Evolutionary conservation across 2,329 filamentous ascomycete species (phyloP), one percentile per base, ranked within the genome.

Genomic region (Calonectria leucothoes): DNA sequence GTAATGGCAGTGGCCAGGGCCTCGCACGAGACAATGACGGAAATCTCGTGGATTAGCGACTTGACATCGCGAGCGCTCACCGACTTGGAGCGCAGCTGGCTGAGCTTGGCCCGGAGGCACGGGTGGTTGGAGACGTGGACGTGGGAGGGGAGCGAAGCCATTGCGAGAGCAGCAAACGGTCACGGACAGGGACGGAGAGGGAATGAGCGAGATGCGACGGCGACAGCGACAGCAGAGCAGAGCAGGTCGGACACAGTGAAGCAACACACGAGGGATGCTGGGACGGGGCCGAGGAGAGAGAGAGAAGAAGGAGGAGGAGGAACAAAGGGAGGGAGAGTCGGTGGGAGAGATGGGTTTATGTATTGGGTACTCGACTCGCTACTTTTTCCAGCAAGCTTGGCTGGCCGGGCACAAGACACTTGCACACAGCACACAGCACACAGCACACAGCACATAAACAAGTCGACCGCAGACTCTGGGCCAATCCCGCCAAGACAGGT

Each of bases 41-140:
- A 88, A 75, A 98, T 97, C 76, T 98, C 96, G 82, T 98, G 92
- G 74, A 98, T 91, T 63, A 98, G 89, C 10, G 90, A 86, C 85
- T 96, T 95, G 78, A 95, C 95, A 70, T 98, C 94, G 73, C 92
- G 90, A 4, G 94, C 89, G 72, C 89, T 91, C 65, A 94, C 92
- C 51, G 87, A 89, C 70, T 91, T 88, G 49, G 94, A 97, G 73
- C 96, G 93, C 59, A 98, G 91, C 86, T 97, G 94, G 78, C 94
- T 96, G 81, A 98, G 92, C 88, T 98, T 98, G 79, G 94, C 95
- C 80, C 90, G 89, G 51, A 98, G 89, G 85, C 95, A 98, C 42
- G 96, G 96, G 84, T 98, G 96, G 20, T 87, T 88, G 48, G 95
- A 98, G 82, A 98, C 87, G 86, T 97, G 95, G 74, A 93, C 91